Percentiles rank a stretch among this genome's conserved stretches.
These are phyloP conservation scores for Talaromyces trachyspermus DNA, from an alignment of 495 filamentous ascomycete species.

Conservation along the genomic window DNA sequence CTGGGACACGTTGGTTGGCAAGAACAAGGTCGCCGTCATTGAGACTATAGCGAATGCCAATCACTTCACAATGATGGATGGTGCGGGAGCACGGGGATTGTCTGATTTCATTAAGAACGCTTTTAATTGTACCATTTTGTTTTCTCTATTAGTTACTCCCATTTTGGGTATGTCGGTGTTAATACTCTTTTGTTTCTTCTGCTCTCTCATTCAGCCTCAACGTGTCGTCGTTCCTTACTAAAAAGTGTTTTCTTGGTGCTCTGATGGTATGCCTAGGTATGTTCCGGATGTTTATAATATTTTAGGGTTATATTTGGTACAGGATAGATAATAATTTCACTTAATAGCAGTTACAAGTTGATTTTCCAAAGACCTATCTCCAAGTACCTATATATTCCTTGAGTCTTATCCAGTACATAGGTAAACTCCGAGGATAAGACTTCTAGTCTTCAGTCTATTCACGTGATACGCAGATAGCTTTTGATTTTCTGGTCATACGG, in stretches of 20 bases:
- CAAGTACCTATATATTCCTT: no score
- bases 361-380: no score
- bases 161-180: neutral
- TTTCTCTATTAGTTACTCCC: neutral
- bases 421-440: no score
- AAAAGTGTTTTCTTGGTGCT: no score
- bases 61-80: slow-evolving; percentile 11
- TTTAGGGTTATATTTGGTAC: neutral
- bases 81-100: slow-evolving; percentile 1
- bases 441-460: no score
- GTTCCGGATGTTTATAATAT: neutral
- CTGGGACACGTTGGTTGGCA: slow-evolving; percentile 69
- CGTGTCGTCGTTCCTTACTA: no score
- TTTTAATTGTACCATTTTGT: neutral
- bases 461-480: no score
- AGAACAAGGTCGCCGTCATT: slow-evolving; percentile 45
- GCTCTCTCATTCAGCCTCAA: no score
- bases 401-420: no score
- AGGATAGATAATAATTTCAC: neutral
- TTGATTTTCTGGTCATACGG: no score
- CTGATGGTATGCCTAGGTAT: no score
- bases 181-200: neutral
- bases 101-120: slow-evolving; percentile 6
- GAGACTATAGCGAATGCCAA: slow-evolving; percentile 1
- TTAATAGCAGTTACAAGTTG: no score